Conservation (phyloP, 495 filamentous ascomycete species). For the Aspergillus wentii region DNA sequence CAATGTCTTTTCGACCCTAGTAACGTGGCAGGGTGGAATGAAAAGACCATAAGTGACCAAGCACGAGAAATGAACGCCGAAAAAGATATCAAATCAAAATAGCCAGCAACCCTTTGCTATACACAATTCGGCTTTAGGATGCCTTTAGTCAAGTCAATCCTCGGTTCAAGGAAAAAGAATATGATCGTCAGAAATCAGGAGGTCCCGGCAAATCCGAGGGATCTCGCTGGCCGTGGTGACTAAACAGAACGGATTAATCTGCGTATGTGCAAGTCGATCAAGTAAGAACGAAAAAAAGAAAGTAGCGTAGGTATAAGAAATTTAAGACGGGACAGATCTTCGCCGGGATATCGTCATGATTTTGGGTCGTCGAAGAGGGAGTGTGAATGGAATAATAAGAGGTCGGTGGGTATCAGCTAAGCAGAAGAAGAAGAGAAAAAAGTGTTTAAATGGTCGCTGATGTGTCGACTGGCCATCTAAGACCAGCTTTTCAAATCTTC, state of each 20-base stretch:
- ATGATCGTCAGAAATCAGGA: slow-evolving; percentile 4
- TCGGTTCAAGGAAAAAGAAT: slow-evolving; percentile 2
- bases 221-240: slow-evolving; percentile 5
- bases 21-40: slow-evolving; percentile 39
- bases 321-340: slow-evolving; percentile 19
- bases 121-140: slow-evolving; percentile 19
- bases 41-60: slow-evolving; percentile 26
- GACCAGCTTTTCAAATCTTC: slow-evolving; percentile 39
- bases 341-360: slow-evolving; percentile 34
- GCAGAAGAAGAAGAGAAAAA: slow-evolving; percentile 1
- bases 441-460: not conserved
- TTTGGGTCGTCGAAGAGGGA: slow-evolving; percentile 28
- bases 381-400: slow-evolving; percentile 3
- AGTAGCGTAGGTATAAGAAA: slow-evolving; percentile 22
- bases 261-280: slow-evolving; percentile 35
- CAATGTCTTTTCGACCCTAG: slow-evolving; percentile 36
- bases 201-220: slow-evolving; percentile 2
- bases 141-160: slow-evolving; percentile 6
- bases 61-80: slow-evolving; percentile 22
- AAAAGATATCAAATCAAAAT: slow-evolving; percentile 16
- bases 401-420: slow-evolving; percentile 9
- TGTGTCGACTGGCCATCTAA: slow-evolving; percentile 15
- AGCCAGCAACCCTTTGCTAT: slow-evolving; percentile 31
- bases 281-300: slow-evolving; percentile 15
- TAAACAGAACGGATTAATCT: slow-evolving; percentile 13